A percentile compares a stretch with the other conserved stretches of the same genome.
These are phyloP conservation scores for Globisporangium recalcitrans DNA, from an alignment of 352 stramenopile genomes.

Conservation along the genomic window DNA sequence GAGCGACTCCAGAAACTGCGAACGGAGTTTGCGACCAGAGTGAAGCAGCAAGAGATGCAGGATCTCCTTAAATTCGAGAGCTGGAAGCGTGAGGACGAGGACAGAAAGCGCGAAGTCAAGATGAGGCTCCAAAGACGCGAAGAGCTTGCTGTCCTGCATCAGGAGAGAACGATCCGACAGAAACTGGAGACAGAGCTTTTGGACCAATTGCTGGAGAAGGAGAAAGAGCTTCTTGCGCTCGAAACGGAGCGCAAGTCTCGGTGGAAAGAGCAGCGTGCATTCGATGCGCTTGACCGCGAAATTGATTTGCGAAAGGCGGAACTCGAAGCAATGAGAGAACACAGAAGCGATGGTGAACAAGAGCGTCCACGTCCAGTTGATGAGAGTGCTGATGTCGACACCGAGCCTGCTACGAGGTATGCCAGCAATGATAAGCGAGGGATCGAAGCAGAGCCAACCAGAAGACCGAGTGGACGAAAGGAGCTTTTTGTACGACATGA, in stretches of 20 bases:
- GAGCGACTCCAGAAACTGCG: conserved; percentile 60
- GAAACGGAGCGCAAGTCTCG: conserved; percentile 30
- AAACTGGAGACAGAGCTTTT: conserved; percentile 44
- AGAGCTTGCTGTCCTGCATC: conserved; percentile 34
- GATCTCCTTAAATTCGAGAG: conserved; percentile 65
- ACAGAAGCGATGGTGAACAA: neutral
- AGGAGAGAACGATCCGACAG: conserved; percentile 55
- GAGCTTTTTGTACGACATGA: neutral
- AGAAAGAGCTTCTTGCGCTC: conserved; percentile 41
- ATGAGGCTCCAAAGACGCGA: conserved; percentile 33
- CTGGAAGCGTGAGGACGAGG: conserved; percentile 70
- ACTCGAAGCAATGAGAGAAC: conserved; percentile 3
- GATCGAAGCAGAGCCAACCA: neutral
- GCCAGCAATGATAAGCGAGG: neutral
- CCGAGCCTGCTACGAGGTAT: neutral
- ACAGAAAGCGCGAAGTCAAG: conserved; percentile 29
- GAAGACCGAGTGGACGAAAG: neutral
- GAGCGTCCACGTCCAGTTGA: neutral
- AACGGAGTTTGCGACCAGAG: conserved; percentile 60
- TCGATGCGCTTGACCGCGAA: conserved; percentile 26
- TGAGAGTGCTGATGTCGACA: neutral
- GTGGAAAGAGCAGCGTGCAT: conserved; percentile 22
- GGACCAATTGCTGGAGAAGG: conserved; percentile 33
- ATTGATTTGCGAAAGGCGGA: conserved; percentile 19
- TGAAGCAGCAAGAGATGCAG: conserved; percentile 68